phyloP scores from a whole-genome alignment of 140 eudicot genomes.

The Flaveria floridana region DNA sequence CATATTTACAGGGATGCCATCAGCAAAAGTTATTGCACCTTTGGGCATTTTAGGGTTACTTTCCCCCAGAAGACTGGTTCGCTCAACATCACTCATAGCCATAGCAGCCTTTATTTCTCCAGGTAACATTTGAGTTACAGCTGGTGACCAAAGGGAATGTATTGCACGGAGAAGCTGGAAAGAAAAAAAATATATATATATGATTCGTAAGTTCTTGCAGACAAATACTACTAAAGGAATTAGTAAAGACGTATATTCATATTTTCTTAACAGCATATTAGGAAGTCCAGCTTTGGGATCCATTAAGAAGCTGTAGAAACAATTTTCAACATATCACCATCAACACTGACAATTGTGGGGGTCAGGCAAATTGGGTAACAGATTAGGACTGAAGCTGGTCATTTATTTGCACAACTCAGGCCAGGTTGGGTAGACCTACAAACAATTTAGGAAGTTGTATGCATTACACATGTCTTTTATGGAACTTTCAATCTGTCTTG shows the following conservation, averaged over 20 bases:
- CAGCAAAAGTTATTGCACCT: slow-evolving; percentile 48
- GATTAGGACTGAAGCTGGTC: neutral
- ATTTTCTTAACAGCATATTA: neutral
- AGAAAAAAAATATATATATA: slow-evolving; percentile 8
- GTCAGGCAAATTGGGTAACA: neutral
- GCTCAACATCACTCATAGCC: slow-evolving; percentile 77
- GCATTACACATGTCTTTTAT: neutral
- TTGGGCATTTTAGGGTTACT: slow-evolving; percentile 60
- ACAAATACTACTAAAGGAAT: slow-evolving; percentile 10
- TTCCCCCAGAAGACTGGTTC: slow-evolving; percentile 79
- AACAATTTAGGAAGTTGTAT: neutral
- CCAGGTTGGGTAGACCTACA: neutral
- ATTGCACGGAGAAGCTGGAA: slow-evolving; percentile 80
- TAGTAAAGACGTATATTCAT: neutral
- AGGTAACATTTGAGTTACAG: slow-evolving; percentile 74
- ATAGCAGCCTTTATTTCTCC: slow-evolving; percentile 86
- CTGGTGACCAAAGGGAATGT: slow-evolving; percentile 93
- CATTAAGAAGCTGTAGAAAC: neutral
- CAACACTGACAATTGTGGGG: neutral
- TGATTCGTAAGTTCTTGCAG: slow-evolving; percentile 13
- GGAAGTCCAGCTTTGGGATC: neutral
- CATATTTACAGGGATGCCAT: slow-evolving; percentile 55
- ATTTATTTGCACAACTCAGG: neutral
- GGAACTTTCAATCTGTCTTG: neutral
- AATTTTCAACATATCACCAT: neutral